These are phyloP conservation scores for Ciborinia camelliae DNA, from an alignment of 2,329 filamentous ascomycete genomes.

Conservation along the genomic window DNA sequence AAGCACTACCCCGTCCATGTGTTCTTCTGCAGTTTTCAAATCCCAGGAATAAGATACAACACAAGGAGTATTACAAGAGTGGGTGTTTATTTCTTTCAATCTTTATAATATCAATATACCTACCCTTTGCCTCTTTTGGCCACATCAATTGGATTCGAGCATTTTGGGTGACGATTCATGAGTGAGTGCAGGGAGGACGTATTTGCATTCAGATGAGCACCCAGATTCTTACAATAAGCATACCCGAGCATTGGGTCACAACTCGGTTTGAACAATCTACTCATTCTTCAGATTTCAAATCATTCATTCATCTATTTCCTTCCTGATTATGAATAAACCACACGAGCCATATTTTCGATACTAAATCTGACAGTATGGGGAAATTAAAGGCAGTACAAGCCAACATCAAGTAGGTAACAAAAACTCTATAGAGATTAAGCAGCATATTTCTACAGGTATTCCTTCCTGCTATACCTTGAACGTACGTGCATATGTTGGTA, in stretches of 20 bases:
- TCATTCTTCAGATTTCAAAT: background rate
- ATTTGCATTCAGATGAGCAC: background rate
- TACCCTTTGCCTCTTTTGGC: slow-evolving; percentile 5
- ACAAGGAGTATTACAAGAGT: background rate
- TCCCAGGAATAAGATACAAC: background rate
- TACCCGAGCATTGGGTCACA: too few species aligned
- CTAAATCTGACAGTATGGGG: background rate
- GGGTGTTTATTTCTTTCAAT: background rate
- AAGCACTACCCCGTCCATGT: slow-evolving; percentile 12
- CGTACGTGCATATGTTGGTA: slow-evolving; percentile 13
- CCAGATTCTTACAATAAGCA: background rate
- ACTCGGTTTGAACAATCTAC: background rate
- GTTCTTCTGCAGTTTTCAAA: background rate
- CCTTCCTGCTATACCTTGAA: background rate
- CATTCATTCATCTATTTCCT: background rate
- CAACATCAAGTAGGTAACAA: background rate
- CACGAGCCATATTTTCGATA: background rate
- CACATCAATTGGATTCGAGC: background rate
- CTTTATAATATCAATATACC: background rate
- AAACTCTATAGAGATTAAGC: background rate
- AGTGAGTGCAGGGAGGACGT: background rate
- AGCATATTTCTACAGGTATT: background rate
- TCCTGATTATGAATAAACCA: background rate
- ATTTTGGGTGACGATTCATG: background rate
- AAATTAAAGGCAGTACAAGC: background rate